Evolutionary conservation across 495 filamentous ascomycete species (phyloP), one percentile per base, ranked within the genome.

Genomic region (Staphylotrichum longicolle): DNA sequence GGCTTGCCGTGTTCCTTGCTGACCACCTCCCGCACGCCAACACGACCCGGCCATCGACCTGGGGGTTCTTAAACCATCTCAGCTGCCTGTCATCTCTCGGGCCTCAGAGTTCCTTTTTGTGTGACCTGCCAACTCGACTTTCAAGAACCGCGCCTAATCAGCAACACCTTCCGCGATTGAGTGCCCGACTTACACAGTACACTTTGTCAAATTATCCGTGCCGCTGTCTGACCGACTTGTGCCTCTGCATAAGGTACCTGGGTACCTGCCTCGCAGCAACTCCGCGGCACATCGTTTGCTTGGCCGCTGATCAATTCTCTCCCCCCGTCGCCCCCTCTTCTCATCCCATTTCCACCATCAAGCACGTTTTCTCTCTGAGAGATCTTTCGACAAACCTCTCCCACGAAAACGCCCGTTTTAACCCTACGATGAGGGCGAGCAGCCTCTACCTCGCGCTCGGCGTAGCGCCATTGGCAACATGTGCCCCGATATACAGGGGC

Each of bases 371-470:
- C 2, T 3, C 5, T 10, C 37, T 39, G 10, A 1, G 6, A 39
- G 6, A 6, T 39, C 5, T 10, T 10, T 39, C 5, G 10, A 39
- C 37, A 39, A 6, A 6, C 37, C 6, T 6, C 10, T 39, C 37
- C 37, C 37, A 39, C 37, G 37, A 39, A 6, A 10, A 39, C 37
- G 5, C 37, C 37, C 37, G 37, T 10, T 10, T 10, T 39, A 6
- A 10, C 35, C 7, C 35, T 8, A 64, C 42, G 5, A 72, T 70
- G 70, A 72, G 63, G 58, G 6, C 46, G 33, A 55, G 20, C 14
- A 44, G 30, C 47, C 14, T 70, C 35, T 67, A 48, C 20, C 39
- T 66, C 48, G 63, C 62, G 11, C 52, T 70, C 37, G 32, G 61
- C 48, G 37, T 57, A 10, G 68, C 66, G 45, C 61, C 60, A 7